These are phyloP conservation scores for Phytophthora crassamura DNA, from an alignment of 352 stramenopile species.

Conservation along the genomic window DNA sequence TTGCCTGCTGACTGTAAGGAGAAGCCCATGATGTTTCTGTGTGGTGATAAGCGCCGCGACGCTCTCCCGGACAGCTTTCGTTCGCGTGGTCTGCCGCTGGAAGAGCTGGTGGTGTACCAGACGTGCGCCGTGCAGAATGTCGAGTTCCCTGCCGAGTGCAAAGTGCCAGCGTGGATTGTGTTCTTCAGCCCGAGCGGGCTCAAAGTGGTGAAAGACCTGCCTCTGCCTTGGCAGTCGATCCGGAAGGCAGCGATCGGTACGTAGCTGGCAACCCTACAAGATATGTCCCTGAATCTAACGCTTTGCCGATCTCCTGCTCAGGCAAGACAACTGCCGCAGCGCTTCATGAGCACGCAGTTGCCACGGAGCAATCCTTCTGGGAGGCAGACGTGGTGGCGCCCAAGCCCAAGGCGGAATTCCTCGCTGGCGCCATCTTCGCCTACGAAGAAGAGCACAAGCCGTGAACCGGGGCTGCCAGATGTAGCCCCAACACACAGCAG, in stretches of 20 bases:
- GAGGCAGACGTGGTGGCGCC: constrained; percentile 55
- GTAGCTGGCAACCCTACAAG: constrained; percentile 8
- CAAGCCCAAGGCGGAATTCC: constrained; percentile 61
- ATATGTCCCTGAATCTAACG: constrained; percentile 8
- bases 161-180: constrained; percentile 65
- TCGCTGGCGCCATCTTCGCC: constrained; percentile 58
- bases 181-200: constrained; percentile 88
- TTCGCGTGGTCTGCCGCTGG: constrained; percentile 44
- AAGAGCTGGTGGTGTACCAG: constrained; percentile 76
- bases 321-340: constrained; percentile 77
- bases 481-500: not conserved
- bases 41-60: constrained; percentile 74
- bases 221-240: constrained; percentile 59
- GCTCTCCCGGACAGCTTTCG: constrained; percentile 71
- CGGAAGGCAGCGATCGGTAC: constrained; percentile 82
- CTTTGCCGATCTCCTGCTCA: constrained; percentile 28
- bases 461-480: not conserved
- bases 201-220: constrained; percentile 53
- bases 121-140: constrained; percentile 60
- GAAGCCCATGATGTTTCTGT: constrained; percentile 79
- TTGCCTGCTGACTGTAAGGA: constrained; percentile 41
- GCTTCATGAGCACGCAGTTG: constrained; percentile 49
- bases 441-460: constrained; percentile 40
- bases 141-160: constrained; percentile 43
- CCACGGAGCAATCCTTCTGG: constrained; percentile 52